Evolutionary conservation across 2,329 filamentous ascomycete genomes (phyloP), one percentile per base, ranked within the genome.

Genomic region (Biscogniauxia sp.): DNA sequence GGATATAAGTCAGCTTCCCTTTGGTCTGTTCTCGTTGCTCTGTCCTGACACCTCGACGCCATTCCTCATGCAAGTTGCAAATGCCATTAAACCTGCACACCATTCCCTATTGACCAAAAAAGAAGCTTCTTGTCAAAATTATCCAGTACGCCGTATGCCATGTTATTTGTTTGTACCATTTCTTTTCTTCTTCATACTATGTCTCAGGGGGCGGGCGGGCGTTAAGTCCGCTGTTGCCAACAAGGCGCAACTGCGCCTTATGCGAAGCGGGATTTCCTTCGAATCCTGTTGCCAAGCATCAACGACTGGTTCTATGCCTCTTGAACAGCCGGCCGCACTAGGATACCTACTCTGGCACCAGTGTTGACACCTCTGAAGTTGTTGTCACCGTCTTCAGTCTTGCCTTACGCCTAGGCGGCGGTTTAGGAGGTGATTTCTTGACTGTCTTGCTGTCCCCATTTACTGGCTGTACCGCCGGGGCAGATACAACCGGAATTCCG

Each of bases 401-500:
- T 41, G 79, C 80, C 61, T 74, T 76, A 50, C 80, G 74, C 64
- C 81, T 75, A 5, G 81, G 81, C 2, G 71, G 71, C 52, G 68
- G 75, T 37, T 72, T 70, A 28, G 75, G 75, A 11, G 74, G 67
- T 54, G 79, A 75, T 54, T 66, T 72, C 57, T 71, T 72, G 5
- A 54, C 23, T 13, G 56, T 51, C 37, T 59, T 13, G 19, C 56
- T 26, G 20, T 59, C 19, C 5, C 57, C 54, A 32, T 55, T 54
- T 19, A 59, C 58, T n/a, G 52, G 15, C 8, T 53, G 52, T 20
- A 49, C 58, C 6, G 54, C 28, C 6, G 59, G 45, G 15, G 37
- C 37, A 26, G 68, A 56, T 49, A 66, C 69, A 54, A 75, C 71
- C 1, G 81, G 81, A 4, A 78, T 73, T 7, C 84, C 84, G 60